Base-by-base conservation (phyloP, 192 early-diverging fungal species). In the Coemansia sp. region DNA sequence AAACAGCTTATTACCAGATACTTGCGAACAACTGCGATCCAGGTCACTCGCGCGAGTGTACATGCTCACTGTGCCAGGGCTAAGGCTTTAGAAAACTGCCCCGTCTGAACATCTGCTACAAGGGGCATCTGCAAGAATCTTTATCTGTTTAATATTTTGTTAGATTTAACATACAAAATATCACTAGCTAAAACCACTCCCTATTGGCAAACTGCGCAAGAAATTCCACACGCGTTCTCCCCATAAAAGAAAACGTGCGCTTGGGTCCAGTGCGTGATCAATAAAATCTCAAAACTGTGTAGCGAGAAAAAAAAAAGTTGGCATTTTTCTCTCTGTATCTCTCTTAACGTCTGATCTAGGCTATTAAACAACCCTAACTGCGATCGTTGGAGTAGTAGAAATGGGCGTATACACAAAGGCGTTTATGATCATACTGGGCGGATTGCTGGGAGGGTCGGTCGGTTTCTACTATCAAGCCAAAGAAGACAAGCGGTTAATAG, bases 321-420 rank as follows among this genome's bases (percentile, higher is more conserved):
- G 35, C 19, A n/a, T 42, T 9, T 42, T 42, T 11, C 40, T 11
- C 29, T 22, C 29, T 23, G 36, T 23, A 10, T 35, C 17, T 40
- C n/a, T 41, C 14, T 40, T 36, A 11, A 58, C 10, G 36, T 36
- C 34, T 36, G 20, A 42, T 59, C 9, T 0, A 29, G 14, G 9
- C 46, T 48, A 48, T 15, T 48, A 19, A 48, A 48, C 14, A 3
- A 19, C 45, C 17, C 45, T 48, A 59, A 29, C 29, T 29, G 29
- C 29, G 29, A 29, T 29, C 29, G 29, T 29, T 29, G 29, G 29
- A 29, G 3, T 29, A 29, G 29, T 29, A 29, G 3, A 59, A 19
- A 77, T 77, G 76, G 76, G 76, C 25, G 66, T 73, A 20, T 78
- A 78, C 34, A 19, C 61, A 20, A 69, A 63, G 70, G 76, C 76